A percentile compares a stretch with the other conserved stretches of the same genome.
Evolutionary conservation across 2,329 filamentous ascomycete species (phyloP).

Genomic region (Botrytis tulipae): DNA sequence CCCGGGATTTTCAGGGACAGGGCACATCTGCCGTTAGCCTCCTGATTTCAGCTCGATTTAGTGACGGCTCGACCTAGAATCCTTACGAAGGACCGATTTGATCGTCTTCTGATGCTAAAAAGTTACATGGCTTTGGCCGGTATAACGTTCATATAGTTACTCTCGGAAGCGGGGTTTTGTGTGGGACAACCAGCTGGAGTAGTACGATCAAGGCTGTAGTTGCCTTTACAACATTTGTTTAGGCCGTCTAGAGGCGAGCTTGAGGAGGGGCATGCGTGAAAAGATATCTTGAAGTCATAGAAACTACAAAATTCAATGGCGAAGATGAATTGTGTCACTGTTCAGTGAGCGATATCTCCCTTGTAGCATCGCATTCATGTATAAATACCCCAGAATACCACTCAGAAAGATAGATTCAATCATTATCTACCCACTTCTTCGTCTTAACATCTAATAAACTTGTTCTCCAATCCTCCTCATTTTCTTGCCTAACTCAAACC

Average conservation of each 20-base stretch:
- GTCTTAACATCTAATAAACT: neutral
- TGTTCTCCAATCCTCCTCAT: neutral
- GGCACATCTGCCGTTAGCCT: neutral
- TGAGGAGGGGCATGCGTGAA: neutral
- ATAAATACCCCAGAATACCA: neutral
- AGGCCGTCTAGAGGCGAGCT: neutral
- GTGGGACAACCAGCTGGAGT: neutral
- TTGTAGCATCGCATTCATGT: neutral
- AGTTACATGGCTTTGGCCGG: neutral
- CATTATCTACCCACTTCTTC: neutral
- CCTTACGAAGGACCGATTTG: neutral
- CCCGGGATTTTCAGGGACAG: neutral
- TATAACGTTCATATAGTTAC: neutral
- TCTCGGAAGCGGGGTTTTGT: neutral
- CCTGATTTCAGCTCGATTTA: neutral
- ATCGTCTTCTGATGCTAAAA: constrained; percentile 8
- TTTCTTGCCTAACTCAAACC: neutral
- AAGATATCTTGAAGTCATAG: neutral
- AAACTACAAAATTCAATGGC: neutral
- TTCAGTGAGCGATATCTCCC: neutral
- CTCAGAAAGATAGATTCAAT: neutral
- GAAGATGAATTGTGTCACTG: neutral
- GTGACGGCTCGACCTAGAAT: neutral
- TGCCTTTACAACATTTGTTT: neutral
- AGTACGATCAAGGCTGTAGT: neutral